These are phyloP conservation scores for Colletotrichum acutatum DNA, from an alignment of 2,329 filamentous ascomycete species.

Conservation along the genomic window DNA sequence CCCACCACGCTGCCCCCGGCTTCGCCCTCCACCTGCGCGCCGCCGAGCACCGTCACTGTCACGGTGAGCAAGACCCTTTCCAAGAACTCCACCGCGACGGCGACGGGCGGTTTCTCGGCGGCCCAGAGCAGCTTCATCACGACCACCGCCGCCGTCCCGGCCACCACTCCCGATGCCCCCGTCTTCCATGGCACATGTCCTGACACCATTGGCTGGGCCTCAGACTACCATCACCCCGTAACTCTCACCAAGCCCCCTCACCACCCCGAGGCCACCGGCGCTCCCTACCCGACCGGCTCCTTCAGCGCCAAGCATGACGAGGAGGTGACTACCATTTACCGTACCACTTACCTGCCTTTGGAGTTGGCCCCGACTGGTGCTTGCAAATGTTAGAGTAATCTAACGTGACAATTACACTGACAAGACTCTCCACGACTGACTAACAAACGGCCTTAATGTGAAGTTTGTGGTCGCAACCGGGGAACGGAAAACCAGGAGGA, in stretches of 20 bases:
- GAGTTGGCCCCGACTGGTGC: conserved; percentile 20
- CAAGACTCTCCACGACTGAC: background rate
- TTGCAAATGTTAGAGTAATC: conserved; percentile 21
- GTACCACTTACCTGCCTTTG: conserved; percentile 31
- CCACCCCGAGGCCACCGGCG: conserved; percentile 10
- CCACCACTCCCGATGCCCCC: conserved; percentile 7
- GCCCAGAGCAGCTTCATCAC: conserved; percentile 16
- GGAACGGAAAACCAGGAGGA: conserved; percentile 3
- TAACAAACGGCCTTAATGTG: background rate
- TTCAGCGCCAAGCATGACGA: conserved; percentile 14
- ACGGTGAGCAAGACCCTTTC: conserved; percentile 36
- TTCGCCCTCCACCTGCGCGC: conserved; percentile 40
- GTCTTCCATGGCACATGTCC: conserved; percentile 30
- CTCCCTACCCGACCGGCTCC: conserved; percentile 1
- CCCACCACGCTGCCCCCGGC: conserved; percentile 34
- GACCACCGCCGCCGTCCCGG: conserved; percentile 16
- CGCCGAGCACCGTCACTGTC: conserved; percentile 41
- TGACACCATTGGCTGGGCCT: conserved; percentile 33
- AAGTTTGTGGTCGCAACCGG: background rate
- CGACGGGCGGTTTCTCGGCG: conserved; percentile 31
- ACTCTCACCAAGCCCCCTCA: conserved; percentile 29
- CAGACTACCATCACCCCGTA: conserved; percentile 33
- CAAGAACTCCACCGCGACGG: conserved; percentile 33
- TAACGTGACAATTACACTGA: background rate
- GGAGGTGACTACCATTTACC: conserved; percentile 24